Percentiles rank a stretch among this genome's conserved stretches.
Conservation (phyloP, 192 early-diverging fungal species). For the Funneliformis mosseae region DNA sequence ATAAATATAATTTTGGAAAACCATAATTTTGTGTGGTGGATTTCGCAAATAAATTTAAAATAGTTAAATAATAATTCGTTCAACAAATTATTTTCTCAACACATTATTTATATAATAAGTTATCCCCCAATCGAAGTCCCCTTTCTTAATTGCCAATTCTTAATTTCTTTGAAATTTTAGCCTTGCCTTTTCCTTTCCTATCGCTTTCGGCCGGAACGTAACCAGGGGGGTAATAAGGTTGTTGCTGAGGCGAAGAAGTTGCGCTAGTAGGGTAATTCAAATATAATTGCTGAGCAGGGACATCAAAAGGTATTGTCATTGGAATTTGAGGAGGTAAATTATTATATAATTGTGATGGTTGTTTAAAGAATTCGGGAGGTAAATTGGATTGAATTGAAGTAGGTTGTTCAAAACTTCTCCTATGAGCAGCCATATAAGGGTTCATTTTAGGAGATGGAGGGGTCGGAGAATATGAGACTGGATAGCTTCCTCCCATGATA, state of each 20-base stretch:
- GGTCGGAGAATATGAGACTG: not conserved
- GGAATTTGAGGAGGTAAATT: not conserved
- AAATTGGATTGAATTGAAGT: not conserved
- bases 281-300: not conserved
- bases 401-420: not conserved
- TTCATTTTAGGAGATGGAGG: not conserved
- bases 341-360: not conserved
- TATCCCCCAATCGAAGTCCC: no score
- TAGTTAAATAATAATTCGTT: no score
- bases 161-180: not conserved
- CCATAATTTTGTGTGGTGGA: no score
- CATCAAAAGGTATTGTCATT: not conserved
- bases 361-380: not conserved
- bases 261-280: not conserved
- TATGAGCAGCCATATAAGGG: not conserved
- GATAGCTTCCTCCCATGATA: no score
- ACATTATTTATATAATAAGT: not conserved
- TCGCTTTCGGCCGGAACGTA: not conserved
- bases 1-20: no score
- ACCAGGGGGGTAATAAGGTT: not conserved
- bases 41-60: no score
- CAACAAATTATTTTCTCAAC: no score
- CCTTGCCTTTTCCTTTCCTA: not conserved
- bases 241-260: not conserved
- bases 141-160: not conserved